Percentiles rank a stretch among this genome's conserved stretches.
These are phyloP conservation scores for Berberis thunbergii DNA, from an alignment of 164 flowering plant genomes.

Conservation along the genomic window DNA sequence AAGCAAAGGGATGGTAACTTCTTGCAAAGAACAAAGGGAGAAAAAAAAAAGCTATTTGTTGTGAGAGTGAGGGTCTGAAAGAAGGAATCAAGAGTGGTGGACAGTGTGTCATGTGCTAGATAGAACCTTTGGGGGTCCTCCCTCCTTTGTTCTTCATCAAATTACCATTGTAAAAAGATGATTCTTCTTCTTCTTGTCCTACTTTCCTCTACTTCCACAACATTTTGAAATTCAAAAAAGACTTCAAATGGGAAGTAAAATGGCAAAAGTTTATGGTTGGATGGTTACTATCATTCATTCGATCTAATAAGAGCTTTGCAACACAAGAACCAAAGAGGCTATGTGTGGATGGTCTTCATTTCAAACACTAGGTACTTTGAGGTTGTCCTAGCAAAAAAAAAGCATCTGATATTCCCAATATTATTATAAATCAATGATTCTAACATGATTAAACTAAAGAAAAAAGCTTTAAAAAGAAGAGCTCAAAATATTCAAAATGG, in stretches of 20 bases:
- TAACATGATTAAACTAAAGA: conserved; percentile 2
- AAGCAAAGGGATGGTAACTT: conserved; percentile 42
- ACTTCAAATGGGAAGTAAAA: neutral
- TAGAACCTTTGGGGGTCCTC: conserved; percentile 11
- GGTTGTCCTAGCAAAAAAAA: too few species aligned
- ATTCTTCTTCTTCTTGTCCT: conserved; percentile 42
- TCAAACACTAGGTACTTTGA: too few species aligned
- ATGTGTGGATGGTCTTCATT: too few species aligned
- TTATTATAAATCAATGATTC: conserved; percentile 20
- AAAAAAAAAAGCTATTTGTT: conserved; percentile 16
- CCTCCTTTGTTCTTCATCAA: conserved; percentile 31
- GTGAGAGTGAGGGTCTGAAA: conserved; percentile 1
- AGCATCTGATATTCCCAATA: too few species aligned
- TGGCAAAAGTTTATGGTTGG: neutral
- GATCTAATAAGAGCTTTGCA: neutral
- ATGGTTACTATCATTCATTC: neutral
- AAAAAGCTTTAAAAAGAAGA: conserved; percentile 12
- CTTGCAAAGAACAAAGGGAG: conserved; percentile 71
- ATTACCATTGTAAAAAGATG: conserved; percentile 32
- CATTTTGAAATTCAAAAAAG: too few species aligned
- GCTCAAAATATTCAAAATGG: conserved; percentile 30
- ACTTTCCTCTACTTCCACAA: neutral
- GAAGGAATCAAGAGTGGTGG: conserved; percentile 35
- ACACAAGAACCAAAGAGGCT: too few species aligned
- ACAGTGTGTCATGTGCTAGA: conserved; percentile 55